phyloP scores from a whole-genome alignment of 306 rosid species.

The Begonia loranthoides region DNA sequence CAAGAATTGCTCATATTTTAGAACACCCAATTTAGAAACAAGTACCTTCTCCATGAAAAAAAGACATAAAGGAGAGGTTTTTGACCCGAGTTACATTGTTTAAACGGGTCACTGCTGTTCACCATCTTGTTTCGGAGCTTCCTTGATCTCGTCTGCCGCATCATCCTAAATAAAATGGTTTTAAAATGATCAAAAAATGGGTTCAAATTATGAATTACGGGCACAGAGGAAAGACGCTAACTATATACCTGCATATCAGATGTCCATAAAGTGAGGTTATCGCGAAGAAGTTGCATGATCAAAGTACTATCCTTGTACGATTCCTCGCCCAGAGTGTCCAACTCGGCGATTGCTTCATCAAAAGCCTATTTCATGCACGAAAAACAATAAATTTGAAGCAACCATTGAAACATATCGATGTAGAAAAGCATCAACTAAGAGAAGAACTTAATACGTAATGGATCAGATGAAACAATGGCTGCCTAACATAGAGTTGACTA shows the following conservation, averaged over 20 bases:
- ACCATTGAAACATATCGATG: too few relatives aligned
- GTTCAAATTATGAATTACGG: neutral
- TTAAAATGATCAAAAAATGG: neutral
- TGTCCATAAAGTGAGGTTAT: conserved; percentile 97
- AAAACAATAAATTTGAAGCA: too few relatives aligned
- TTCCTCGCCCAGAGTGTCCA: conserved; percentile 97
- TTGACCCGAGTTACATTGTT: neutral
- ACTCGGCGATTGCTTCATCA: conserved; percentile 97
- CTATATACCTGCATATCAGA: conserved; percentile 91
- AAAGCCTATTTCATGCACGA: conserved; percentile 39
- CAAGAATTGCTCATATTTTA: neutral
- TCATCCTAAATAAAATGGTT: conserved; percentile 46
- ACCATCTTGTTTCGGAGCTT: conserved; percentile 53
- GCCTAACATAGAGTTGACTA: neutral
- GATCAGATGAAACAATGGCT: too few relatives aligned
- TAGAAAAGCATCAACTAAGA: too few relatives aligned
- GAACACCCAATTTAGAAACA: conserved; percentile 25
- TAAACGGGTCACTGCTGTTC: conserved; percentile 58
- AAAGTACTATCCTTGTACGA: conserved; percentile 98
- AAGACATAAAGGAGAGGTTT: conserved; percentile 54
- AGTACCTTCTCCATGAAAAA: conserved; percentile 56
- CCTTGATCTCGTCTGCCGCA: conserved; percentile 91
- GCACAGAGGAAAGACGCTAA: neutral
- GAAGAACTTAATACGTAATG: too few relatives aligned
- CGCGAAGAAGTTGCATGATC: conserved; percentile 99